Base-by-base conservation (phyloP, 495 filamentous ascomycete species). In the Elaphomyces granulatus region DNA sequence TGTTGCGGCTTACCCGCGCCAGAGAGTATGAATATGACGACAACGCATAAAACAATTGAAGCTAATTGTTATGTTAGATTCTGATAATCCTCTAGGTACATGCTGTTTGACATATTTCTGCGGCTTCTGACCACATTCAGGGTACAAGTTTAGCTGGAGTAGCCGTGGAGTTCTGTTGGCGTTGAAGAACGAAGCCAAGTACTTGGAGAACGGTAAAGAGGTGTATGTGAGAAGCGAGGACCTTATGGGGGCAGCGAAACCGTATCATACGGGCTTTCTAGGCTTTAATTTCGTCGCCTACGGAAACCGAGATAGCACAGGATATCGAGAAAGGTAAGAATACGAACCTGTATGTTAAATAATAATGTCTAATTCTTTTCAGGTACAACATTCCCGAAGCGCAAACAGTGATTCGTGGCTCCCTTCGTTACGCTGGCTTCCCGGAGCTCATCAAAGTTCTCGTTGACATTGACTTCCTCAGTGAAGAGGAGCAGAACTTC, bases 121-220 rank as follows among this genome's bases (percentile, higher is more conserved):
- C 10, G 9, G 34, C 10, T 9, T 9, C 34, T 12, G 12, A 9
- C 12, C 10, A 10, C 34, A 10, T 12, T 17, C 16, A 12, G 34
- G 34, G 10, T 36, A 16, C 34, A 36, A 16, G 15, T 16, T 9
- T 16, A 12, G 10, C 10, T 36, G 34, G 34, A 72, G 66, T n/a
- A 68, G 75, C 37, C 69, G 83, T 34, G 83, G 83, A 44, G 80
- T 85, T 36, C 61, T 87, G 10, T 61, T 88, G 9, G 81, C 83
- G 8, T 55, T 82, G 37, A n/a, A 9, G 10, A 36, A 9, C 34
- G 14, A 10, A 32, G 10, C 10, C 30, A 32, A 32, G 10, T 32
- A 14, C 1, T 10, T 14, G 10, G 1, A 36, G 18, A 16, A 36
- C 10, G 15, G 10, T 36, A 9, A 1, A 10, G 9, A 10, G 9